These are phyloP conservation scores for Candida nanaspora DNA, from an alignment of 805 yeast species.

Conservation along the genomic window DNA sequence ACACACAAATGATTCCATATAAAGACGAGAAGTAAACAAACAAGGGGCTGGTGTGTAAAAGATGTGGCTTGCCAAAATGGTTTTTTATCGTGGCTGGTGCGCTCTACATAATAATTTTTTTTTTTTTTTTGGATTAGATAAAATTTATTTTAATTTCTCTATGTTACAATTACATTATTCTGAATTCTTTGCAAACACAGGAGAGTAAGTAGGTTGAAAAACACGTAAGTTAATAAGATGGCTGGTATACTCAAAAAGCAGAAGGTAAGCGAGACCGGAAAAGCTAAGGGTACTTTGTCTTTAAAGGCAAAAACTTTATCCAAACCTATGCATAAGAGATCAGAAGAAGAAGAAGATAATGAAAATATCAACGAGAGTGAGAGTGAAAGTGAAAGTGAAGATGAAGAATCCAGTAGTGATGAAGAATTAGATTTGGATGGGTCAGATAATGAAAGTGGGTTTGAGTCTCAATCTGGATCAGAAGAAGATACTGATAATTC, in stretches of 20 bases:
- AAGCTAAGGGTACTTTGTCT: neutral
- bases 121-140: neutral
- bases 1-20: no score
- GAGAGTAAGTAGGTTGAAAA: no score
- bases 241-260: slow-evolving; percentile 1
- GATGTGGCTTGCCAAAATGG: neutral
- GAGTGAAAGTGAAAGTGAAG: slow-evolving; percentile 15
- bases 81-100: no score
- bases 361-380: no score
- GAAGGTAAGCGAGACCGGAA: neutral
- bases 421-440: slow-evolving; percentile 15
- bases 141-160: neutral
- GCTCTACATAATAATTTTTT: no score
- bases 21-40: neutral
- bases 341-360: slow-evolving; percentile 20
- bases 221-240: no score
- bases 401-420: slow-evolving; percentile 7
- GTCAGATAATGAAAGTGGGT: slow-evolving; percentile 13
- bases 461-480: slow-evolving; percentile 12
- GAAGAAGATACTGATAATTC: slow-evolving; percentile 1
- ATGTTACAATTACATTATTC: no score
- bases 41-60: neutral
- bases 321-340: slow-evolving; percentile 4
- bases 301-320: neutral
- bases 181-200: no score